A percentile compares a stretch with the other conserved stretches of the same genome.
Evolutionary conservation across 192 early-diverging fungal genomes (phyloP).

Genomic region (Powellomyces hirtus): DNA sequence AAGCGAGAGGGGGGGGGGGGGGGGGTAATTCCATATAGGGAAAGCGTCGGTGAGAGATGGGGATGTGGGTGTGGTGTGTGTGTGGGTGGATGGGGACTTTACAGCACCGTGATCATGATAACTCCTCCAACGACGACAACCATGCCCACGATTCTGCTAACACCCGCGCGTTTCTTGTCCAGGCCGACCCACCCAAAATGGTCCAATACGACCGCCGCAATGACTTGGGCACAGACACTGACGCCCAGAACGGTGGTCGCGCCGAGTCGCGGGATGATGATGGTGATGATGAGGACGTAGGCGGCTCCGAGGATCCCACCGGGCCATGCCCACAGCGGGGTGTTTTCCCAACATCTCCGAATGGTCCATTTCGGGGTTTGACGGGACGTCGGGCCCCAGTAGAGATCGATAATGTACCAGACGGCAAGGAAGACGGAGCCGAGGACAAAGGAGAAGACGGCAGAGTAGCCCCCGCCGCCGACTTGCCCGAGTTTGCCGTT

Average conservation of each 20-base stretch:
- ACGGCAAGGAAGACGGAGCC: conserved; percentile 1
- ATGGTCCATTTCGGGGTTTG: background rate
- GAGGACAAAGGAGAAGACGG: conserved; percentile 5
- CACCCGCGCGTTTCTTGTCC: conserved; percentile 33
- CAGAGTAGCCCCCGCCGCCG: conserved; percentile 1
- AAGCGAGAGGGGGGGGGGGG: too few relatives aligned
- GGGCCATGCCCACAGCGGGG: conserved; percentile 51
- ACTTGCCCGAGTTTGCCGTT: conserved; percentile 22
- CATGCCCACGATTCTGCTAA: conserved; percentile 42
- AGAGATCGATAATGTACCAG: background rate
- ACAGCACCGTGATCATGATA: conserved; percentile 23
- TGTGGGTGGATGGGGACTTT: too few relatives aligned
- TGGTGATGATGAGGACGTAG: conserved; percentile 54
- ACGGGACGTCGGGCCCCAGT: conserved; percentile 16
- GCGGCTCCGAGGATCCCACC: conserved; percentile 52
- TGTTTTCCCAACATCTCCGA: background rate
- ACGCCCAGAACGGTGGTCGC: conserved; percentile 50
- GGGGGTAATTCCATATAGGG: too few relatives aligned
- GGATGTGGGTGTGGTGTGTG: too few relatives aligned
- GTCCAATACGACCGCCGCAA: conserved; percentile 52
- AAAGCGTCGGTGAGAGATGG: too few relatives aligned
- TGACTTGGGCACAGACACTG: conserved; percentile 49
- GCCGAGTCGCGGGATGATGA: conserved; percentile 51
- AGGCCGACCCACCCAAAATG: conserved; percentile 52
- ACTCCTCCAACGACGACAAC: conserved; percentile 19